A percentile compares a stretch with the other conserved stretches of the same genome.
phyloP scores from a whole-genome alignment of 768 basidiomycete species.

The Calocera cornea region DNA sequence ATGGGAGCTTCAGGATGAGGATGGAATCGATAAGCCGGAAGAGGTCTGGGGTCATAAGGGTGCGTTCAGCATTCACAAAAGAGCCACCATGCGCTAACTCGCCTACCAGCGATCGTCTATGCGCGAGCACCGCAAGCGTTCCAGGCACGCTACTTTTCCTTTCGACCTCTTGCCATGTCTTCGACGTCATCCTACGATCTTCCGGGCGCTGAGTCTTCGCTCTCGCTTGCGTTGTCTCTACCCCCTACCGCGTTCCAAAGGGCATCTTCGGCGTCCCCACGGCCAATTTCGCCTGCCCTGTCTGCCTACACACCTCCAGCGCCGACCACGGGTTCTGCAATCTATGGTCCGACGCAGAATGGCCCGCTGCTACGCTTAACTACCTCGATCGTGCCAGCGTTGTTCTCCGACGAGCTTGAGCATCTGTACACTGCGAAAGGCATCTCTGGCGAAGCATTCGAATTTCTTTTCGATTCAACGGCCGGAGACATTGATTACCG shows the following conservation, averaged over 20 bases:
- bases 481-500: slow-evolving; percentile 29
- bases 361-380: slow-evolving; percentile 41
- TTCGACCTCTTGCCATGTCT: slow-evolving; percentile 42
- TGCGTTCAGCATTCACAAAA: slow-evolving; percentile 25
- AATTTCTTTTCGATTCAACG: slow-evolving; percentile 63
- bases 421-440: slow-evolving; percentile 90
- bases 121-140: slow-evolving; percentile 87
- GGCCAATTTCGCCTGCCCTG: neutral
- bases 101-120: slow-evolving; percentile 70
- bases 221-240: slow-evolving; percentile 26
- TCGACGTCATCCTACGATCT: slow-evolving; percentile 37
- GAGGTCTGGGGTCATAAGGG: slow-evolving; percentile 93
- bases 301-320: neutral
- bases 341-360: slow-evolving; percentile 10
- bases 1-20: slow-evolving; percentile 57
- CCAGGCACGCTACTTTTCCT: slow-evolving; percentile 77
- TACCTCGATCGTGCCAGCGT: slow-evolving; percentile 55
- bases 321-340: neutral
- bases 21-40: slow-evolving; percentile 36
- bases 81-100: neutral
- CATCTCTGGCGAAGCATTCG: slow-evolving; percentile 66
- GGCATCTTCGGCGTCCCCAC: slow-evolving; percentile 1
- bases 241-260: slow-evolving; percentile 10
- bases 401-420: slow-evolving; percentile 84
- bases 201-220: slow-evolving; percentile 24